Percentiles rank a stretch among this genome's conserved stretches.
Evolutionary conservation across 2,329 filamentous ascomycete species (phyloP).

Genomic region (Lasiodiplodia theobromae): DNA sequence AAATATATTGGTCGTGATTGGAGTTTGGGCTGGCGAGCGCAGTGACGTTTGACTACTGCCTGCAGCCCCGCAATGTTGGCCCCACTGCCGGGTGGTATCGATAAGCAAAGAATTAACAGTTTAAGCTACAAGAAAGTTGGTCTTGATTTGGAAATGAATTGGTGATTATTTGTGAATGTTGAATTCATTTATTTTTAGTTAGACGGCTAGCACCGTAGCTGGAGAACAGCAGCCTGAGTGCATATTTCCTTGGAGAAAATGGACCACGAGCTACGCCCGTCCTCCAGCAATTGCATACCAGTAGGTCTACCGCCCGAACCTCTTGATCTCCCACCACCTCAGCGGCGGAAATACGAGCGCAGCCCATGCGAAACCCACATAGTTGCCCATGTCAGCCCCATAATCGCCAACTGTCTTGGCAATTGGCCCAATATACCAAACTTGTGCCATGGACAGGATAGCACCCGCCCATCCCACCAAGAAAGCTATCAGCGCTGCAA

Average conservation of each 20-base stretch:
- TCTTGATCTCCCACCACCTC: constrained; percentile 59
- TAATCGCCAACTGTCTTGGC: constrained; percentile 64
- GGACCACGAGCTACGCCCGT: no score
- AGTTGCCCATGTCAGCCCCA: constrained; percentile 67
- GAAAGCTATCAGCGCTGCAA: constrained; percentile 68
- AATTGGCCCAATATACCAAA: constrained; percentile 72
- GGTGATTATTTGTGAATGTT: neutral
- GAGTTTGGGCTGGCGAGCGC: neutral
- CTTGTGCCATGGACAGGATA: constrained; percentile 72
- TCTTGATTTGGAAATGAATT: neutral
- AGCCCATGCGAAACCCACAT: constrained; percentile 67
- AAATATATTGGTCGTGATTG: neutral
- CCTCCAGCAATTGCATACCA: neutral
- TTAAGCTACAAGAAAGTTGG: neutral
- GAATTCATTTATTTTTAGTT: neutral
- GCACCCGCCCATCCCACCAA: constrained; percentile 70
- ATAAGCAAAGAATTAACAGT: neutral
- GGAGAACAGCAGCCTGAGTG: no score
- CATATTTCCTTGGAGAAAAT: no score
- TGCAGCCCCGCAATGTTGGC: constrained; percentile 9
- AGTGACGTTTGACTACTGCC: constrained; percentile 2
- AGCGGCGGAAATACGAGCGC: constrained; percentile 63
- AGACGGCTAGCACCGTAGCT: no score
- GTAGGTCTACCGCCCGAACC: constrained; percentile 52
- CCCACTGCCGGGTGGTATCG: constrained; percentile 8